phyloP scores from a whole-genome alignment of 2,329 filamentous ascomycete species.

The Aspergillus texensis region DNA sequence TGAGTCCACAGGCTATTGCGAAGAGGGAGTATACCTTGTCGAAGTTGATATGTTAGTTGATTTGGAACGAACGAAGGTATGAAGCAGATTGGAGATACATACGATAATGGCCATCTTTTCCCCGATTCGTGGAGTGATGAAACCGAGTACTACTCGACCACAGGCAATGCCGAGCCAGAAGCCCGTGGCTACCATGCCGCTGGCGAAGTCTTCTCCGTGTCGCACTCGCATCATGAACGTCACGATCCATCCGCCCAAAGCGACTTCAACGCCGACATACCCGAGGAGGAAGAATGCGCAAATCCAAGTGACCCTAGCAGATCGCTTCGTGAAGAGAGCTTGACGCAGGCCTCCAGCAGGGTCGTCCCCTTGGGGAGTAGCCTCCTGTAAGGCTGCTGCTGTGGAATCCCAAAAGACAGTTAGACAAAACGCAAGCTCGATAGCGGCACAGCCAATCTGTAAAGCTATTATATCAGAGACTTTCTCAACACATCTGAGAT shows the following conservation, averaged over 20 bases:
- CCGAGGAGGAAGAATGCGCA: conserved; percentile 69
- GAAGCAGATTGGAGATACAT: conserved; percentile 4
- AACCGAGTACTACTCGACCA: conserved; percentile 72
- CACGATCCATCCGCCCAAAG: conserved; percentile 78
- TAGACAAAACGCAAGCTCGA: conserved; percentile 27
- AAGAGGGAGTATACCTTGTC: conserved; percentile 63
- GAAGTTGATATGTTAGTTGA: neutral
- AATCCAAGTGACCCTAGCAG: conserved; percentile 20
- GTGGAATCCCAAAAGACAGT: conserved; percentile 19
- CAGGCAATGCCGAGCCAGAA: conserved; percentile 84
- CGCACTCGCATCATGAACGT: conserved; percentile 84
- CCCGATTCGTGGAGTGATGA: conserved; percentile 69
- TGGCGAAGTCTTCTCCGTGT: conserved; percentile 67
- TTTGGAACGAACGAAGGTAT: too few species aligned
- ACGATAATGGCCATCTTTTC: conserved; percentile 66
- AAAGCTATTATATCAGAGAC: neutral
- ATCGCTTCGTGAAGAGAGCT: conserved; percentile 13
- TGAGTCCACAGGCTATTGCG: conserved; percentile 65
- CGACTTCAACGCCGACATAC: conserved; percentile 75
- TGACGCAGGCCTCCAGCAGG: conserved; percentile 7
- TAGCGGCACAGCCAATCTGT: conserved; percentile 26
- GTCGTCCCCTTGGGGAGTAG: neutral
- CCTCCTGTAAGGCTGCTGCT: neutral
- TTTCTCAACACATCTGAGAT: neutral
- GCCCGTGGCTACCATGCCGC: conserved; percentile 74